A percentile compares a stretch with the other conserved stretches of the same genome.
phyloP scores from a whole-genome alignment of 2,329 filamentous ascomycete species.

The Chalaropsis thielavioides region DNA sequence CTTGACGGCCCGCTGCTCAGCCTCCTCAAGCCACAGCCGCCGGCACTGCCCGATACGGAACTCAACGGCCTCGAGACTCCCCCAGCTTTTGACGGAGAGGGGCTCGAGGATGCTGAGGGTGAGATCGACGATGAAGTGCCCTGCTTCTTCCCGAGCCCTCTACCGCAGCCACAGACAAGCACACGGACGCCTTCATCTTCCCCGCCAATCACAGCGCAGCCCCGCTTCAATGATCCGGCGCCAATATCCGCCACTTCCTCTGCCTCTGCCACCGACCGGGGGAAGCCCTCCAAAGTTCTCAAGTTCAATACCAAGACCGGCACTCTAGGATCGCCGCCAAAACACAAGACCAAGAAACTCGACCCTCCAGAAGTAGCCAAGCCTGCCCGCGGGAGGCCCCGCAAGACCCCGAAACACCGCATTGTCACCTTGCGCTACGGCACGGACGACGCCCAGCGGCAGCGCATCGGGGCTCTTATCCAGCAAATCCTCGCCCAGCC shows the following conservation, averaged over 20 bases:
- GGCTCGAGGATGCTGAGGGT: slow-evolving; percentile 13
- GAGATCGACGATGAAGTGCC: slow-evolving; percentile 12
- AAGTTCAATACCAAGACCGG: slow-evolving; percentile 46
- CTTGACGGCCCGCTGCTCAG: slow-evolving; percentile 13
- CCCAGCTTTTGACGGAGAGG: slow-evolving; percentile 7
- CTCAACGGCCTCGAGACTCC: slow-evolving; percentile 10
- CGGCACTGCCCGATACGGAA: not conserved
- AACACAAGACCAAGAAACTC: slow-evolving; percentile 30
- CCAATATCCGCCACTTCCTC: slow-evolving; percentile 2
- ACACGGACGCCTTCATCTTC: slow-evolving; percentile 7
- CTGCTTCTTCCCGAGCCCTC: not conserved
- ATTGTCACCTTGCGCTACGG: slow-evolving; percentile 49
- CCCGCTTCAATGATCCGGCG: slow-evolving; percentile 10
- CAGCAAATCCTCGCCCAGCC: slow-evolving; percentile 8
- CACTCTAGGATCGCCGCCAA: slow-evolving; percentile 47
- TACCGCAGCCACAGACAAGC: not conserved
- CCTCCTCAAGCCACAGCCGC: slow-evolving; percentile 9
- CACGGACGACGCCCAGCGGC: slow-evolving; percentile 30
- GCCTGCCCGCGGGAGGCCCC: slow-evolving; percentile 6
- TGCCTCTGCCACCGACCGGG: slow-evolving; percentile 6
- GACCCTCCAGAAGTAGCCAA: not conserved
- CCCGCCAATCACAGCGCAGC: not conserved
- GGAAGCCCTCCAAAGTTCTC: slow-evolving; percentile 33
- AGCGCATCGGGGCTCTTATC: slow-evolving; percentile 44
- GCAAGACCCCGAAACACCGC: slow-evolving; percentile 23